A percentile compares a stretch with the other conserved stretches of the same genome.
phyloP scores from a whole-genome alignment of 352 stramenopile species.

The Phytophthora quininea region DNA sequence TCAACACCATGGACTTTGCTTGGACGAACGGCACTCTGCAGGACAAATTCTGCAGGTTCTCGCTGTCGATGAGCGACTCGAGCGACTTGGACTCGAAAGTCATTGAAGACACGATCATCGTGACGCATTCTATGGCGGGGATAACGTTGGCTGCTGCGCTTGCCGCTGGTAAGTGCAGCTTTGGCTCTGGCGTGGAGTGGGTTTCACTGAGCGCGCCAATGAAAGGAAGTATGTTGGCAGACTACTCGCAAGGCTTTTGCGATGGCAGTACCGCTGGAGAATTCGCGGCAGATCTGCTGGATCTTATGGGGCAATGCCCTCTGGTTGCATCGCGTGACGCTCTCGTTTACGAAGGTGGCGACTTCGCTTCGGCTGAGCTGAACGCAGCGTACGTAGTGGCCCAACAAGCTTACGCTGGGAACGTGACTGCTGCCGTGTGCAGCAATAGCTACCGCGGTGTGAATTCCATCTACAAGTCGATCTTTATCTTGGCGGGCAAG shows the following conservation, averaged over 20 bases:
- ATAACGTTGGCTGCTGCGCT: no score
- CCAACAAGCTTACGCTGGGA: constrained; percentile 35
- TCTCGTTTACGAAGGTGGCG: constrained; percentile 37
- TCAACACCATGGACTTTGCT: no score
- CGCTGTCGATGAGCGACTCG: no score
- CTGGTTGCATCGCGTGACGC: constrained; percentile 16
- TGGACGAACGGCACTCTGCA: no score
- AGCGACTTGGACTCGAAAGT: no score
- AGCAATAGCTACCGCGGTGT: constrained; percentile 38
- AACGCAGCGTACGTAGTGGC: constrained; percentile 33
- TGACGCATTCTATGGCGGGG: no score
- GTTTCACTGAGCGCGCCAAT: constrained; percentile 23
- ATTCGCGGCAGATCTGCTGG: constrained; percentile 18
- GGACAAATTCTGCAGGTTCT: no score
- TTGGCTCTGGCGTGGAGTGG: constrained; percentile 8
- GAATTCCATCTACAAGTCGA: constrained; percentile 30
- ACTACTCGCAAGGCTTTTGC: constrained; percentile 39
- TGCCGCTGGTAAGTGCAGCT: neutral
- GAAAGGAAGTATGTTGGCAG: constrained; percentile 33
- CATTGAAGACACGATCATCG: no score
- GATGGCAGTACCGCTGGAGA: constrained; percentile 21
- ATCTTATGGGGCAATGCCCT: constrained; percentile 42
- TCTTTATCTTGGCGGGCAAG: constrained; percentile 22
- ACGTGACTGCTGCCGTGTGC: constrained; percentile 49
- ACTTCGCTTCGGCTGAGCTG: constrained; percentile 23